Percentiles rank a stretch among this genome's conserved stretches.
Conservation (phyloP, 768 basidiomycete species). For the Paxillus rubicundulus region DNA sequence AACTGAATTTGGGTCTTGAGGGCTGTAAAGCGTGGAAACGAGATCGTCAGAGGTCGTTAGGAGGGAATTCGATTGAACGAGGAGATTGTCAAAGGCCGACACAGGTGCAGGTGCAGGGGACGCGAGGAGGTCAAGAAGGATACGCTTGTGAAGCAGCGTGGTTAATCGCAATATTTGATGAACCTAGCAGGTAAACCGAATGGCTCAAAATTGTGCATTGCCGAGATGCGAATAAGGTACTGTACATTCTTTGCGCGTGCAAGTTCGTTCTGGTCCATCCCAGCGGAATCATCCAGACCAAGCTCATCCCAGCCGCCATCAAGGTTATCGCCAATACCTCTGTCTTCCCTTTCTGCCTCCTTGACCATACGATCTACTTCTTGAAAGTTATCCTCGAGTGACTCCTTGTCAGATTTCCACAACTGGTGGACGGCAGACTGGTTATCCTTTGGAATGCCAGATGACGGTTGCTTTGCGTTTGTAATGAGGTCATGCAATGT, state of each 20-base stretch:
- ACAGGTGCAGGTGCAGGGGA: constrained; percentile 24
- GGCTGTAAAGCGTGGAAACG: constrained; percentile 61
- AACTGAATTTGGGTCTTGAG: constrained; percentile 51
- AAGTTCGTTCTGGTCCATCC: constrained; percentile 49
- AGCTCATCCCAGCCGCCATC: constrained; percentile 70
- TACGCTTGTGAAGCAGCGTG: constrained; percentile 59
- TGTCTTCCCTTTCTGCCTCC: constrained; percentile 29
- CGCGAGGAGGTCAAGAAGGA: constrained; percentile 51
- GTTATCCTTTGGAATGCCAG: constrained; percentile 57
- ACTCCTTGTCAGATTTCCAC: constrained; percentile 51
- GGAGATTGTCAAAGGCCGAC: constrained; percentile 49
- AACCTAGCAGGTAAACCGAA: constrained; percentile 38
- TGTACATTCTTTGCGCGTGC: constrained; percentile 57
- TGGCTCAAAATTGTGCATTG: constrained; percentile 3
- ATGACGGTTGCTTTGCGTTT: constrained; percentile 38
- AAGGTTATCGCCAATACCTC: constrained; percentile 23
- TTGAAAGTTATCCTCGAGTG: constrained; percentile 57
- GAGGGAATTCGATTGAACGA: constrained; percentile 47
- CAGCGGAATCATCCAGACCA: constrained; percentile 41
- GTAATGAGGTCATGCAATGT: constrained; percentile 62
- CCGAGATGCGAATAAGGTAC: constrained; percentile 8
- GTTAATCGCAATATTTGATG: constrained; percentile 58
- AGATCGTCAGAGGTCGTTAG: constrained; percentile 63
- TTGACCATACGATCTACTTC: constrained; percentile 59
- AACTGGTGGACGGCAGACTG: constrained; percentile 51